Evolutionary conservation across 345 rosid species (phyloP).

Genomic region (Brassica incana): DNA sequence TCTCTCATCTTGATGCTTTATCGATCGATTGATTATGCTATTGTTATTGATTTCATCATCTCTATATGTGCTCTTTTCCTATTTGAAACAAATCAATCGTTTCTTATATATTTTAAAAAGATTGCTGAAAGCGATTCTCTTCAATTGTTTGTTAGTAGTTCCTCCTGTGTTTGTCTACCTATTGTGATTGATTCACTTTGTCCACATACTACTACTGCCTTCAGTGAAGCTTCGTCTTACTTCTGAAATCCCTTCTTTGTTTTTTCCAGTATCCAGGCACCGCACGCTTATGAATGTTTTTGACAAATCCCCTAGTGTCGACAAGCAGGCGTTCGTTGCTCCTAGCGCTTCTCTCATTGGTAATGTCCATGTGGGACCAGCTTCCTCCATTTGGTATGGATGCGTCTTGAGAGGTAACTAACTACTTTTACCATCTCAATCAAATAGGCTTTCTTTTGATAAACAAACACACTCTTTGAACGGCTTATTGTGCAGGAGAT

Average conservation of each 20-base stretch:
- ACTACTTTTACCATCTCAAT: neutral
- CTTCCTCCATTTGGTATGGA: constrained; percentile 96
- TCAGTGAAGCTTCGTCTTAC: too few relatives aligned
- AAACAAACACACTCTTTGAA: neutral
- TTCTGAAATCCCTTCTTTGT: too few relatives aligned
- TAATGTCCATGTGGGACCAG: constrained; percentile 68
- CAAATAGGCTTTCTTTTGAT: constrained; percentile 20
- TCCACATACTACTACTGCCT: too few relatives aligned
- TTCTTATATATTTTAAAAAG: neutral
- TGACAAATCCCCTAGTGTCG: constrained; percentile 71
- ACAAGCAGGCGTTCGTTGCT: constrained; percentile 81
- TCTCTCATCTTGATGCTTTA: neutral
- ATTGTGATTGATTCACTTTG: neutral
- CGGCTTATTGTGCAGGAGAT: constrained; percentile 51
- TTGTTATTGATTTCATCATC: neutral
- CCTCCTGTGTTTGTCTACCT: neutral
- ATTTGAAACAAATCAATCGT: neutral
- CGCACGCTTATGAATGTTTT: constrained; percentile 83
- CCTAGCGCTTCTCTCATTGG: constrained; percentile 86
- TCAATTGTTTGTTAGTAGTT: neutral
- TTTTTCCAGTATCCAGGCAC: constrained; percentile 72
- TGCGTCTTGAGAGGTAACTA: constrained; percentile 83
- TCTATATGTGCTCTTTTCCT: neutral
- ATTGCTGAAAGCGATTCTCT: neutral
- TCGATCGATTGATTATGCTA: neutral